Evolutionary conservation across 306 rosid species (phyloP), one percentile per base, ranked within the genome.

Genomic region (Casuarina glauca): DNA sequence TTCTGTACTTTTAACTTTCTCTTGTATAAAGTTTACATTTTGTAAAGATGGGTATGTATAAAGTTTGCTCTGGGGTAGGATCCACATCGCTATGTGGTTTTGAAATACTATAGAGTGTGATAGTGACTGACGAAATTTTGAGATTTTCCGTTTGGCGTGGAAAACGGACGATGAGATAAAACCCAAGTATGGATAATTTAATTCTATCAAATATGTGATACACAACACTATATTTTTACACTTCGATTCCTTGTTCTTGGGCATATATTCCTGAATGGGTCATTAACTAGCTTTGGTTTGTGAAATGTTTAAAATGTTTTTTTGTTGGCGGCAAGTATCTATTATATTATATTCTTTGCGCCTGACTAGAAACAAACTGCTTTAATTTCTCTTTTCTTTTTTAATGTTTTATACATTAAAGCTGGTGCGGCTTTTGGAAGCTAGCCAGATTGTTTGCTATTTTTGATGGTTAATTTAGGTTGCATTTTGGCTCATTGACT

Each of bases 391-490:
- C 32, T 26, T 26, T 26, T 26, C 32, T 26, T 26, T 26, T 26
- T 26, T 26, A 26, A 26, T 26, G 32, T 26, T 26, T 26, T 26
- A 26, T 26, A 26, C 32, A 26, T 26, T 26, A 26, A 26, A 26
- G 32, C 32, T 26, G 32, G 32, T 26, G 32, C 32, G 32, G 11
- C 15, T 10, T 8, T 19, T 58, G 3, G 32, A 11, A 38, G 46
- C 45, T 19, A 13, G 44, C 3, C 46, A 63, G 5, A 63, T 39
- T 13, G 45, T 16, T 16, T 63, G 46, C 69, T 63, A 13, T 3
- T 63, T 63, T 63, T 63, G 20, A 15, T 12, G 46, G 69, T 63
- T 7, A 20, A 63, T 63, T 63, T 38, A 63, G 69, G 69, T 36
- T 36, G 69, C 45, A 36, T 36, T 15, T 13, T 36, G 41, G n/a